A percentile compares a stretch with the other conserved stretches of the same genome.
phyloP scores from a whole-genome alignment of 2,329 filamentous ascomycete genomes.

The Acephala macrosclerotiorum region DNA sequence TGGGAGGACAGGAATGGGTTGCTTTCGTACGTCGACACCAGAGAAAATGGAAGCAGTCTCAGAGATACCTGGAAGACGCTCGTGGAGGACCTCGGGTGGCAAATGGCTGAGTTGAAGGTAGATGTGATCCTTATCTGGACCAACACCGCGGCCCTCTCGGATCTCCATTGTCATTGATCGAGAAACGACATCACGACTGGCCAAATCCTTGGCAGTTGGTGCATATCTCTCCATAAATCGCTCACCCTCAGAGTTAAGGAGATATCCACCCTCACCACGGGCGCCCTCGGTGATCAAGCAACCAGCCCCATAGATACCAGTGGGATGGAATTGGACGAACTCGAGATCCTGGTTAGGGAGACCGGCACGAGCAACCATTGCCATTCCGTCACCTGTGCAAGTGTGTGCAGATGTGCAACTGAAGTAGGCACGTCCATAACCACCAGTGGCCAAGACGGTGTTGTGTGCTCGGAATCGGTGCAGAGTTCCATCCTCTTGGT shows the following conservation, averaged over 20 bases:
- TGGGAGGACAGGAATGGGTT: slow-evolving; percentile 94
- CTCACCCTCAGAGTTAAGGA: slow-evolving; percentile 97
- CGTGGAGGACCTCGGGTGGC: slow-evolving; percentile 88
- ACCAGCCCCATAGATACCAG: slow-evolving; percentile 97
- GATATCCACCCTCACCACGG: slow-evolving; percentile 96
- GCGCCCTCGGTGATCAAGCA: slow-evolving; percentile 98
- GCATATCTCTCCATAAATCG: slow-evolving; percentile 99
- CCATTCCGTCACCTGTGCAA: slow-evolving; percentile 98
- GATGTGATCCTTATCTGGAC: slow-evolving; percentile 97
- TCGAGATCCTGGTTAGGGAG: slow-evolving; percentile 99
- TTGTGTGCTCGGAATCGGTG: slow-evolving; percentile 97
- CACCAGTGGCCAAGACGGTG: slow-evolving; percentile 95
- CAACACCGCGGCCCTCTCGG: slow-evolving; percentile 95
- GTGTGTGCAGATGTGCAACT: slow-evolving; percentile 98
- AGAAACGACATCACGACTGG: slow-evolving; percentile 93
- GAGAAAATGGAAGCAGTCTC: slow-evolving; percentile 98
- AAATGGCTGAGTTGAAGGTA: slow-evolving; percentile 97
- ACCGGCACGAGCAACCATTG: slow-evolving; percentile 97
- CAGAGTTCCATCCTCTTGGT: slow-evolving; percentile 97
- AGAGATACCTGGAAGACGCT: slow-evolving; percentile 97
- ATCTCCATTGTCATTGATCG: slow-evolving; percentile 99
- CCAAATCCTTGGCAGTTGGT: slow-evolving; percentile 96
- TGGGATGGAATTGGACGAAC: slow-evolving; percentile 99
- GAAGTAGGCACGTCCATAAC: slow-evolving; percentile 98
- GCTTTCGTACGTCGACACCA: slow-evolving; percentile 95